Evolutionary conservation across 2,329 filamentous ascomycete genomes (phyloP).

Genomic region (Fusarium sp.): DNA sequence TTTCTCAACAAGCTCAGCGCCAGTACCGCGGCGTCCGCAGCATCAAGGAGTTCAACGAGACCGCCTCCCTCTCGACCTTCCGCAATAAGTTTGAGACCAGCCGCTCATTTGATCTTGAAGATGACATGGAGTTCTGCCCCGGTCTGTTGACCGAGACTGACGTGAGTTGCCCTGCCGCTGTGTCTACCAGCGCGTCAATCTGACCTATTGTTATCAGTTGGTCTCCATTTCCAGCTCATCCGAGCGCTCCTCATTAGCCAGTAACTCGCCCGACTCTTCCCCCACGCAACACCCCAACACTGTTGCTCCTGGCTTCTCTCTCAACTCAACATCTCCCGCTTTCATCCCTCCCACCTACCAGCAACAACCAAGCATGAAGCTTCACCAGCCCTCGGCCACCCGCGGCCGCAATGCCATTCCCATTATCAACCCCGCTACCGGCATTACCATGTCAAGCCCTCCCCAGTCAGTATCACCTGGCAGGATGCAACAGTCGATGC

Average conservation of each 20-base stretch:
- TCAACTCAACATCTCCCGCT: conserved; percentile 75
- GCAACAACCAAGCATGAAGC: conserved; percentile 77
- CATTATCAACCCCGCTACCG: conserved; percentile 95
- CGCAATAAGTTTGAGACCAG: conserved; percentile 90
- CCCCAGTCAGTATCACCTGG: conserved; percentile 77
- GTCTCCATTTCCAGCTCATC: conserved; percentile 93
- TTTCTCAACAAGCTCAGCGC: conserved; percentile 85
- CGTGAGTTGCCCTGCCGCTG: conserved; percentile 69
- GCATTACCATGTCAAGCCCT: conserved; percentile 88
- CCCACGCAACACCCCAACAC: conserved; percentile 89
- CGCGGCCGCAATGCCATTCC: conserved; percentile 95
- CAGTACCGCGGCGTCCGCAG: conserved; percentile 88
- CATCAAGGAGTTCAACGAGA: conserved; percentile 87
- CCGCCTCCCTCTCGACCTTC: conserved; percentile 81
- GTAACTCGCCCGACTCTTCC: conserved; percentile 91
- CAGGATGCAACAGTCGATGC: conserved; percentile 69
- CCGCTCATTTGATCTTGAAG: conserved; percentile 93
- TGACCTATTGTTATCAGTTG: conserved; percentile 70
- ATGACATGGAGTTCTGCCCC: conserved; percentile 96
- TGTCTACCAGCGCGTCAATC: conserved; percentile 37
- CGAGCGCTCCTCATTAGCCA: conserved; percentile 94
- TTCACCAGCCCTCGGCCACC: conserved; percentile 91
- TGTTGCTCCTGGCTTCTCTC: conserved; percentile 81
- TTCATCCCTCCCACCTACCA: conserved; percentile 76
- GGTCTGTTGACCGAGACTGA: conserved; percentile 92